Evolutionary conservation across 2,329 filamentous ascomycete species (phyloP).

Genomic region (Cladosporium oxysporum): DNA sequence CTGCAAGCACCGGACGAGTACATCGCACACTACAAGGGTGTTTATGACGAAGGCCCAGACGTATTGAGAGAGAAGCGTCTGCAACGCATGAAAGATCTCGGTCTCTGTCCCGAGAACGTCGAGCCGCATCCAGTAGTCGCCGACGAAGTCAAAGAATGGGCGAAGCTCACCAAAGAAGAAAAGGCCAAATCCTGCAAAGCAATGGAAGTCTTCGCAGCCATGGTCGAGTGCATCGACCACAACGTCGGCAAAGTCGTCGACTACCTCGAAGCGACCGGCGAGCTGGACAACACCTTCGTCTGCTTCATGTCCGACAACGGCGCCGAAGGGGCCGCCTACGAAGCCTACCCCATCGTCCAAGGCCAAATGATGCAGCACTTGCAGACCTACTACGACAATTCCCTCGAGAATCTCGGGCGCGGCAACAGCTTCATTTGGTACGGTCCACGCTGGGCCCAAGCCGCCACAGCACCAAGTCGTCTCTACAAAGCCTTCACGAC

Average conservation of each 20-base stretch:
- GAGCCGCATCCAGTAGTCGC: constrained; percentile 54
- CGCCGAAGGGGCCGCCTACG: constrained; percentile 60
- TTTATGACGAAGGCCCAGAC: constrained; percentile 63
- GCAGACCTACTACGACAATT: constrained; percentile 60
- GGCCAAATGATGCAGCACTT: constrained; percentile 57
- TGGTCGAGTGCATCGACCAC: constrained; percentile 63
- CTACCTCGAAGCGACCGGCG: constrained; percentile 57
- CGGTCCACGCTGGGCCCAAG: constrained; percentile 58
- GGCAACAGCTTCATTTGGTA: constrained; percentile 63
- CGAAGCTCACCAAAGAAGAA: constrained; percentile 49
- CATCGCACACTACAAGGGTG: constrained; percentile 58
- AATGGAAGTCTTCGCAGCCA: constrained; percentile 65
- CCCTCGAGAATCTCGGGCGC: constrained; percentile 59
- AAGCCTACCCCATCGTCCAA: constrained; percentile 59
- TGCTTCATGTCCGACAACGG: constrained; percentile 66
- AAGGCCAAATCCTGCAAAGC: constrained; percentile 52
- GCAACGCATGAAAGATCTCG: constrained; percentile 57
- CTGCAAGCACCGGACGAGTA: constrained; percentile 60
- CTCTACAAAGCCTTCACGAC: constrained; percentile 51
- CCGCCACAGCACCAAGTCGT: constrained; percentile 53
- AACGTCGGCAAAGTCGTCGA: constrained; percentile 60
- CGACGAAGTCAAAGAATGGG: constrained; percentile 53
- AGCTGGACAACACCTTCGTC: constrained; percentile 65
- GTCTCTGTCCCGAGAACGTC: constrained; percentile 55
- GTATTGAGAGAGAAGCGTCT: constrained; percentile 56